These are phyloP conservation scores for Cucumis melo DNA, from an alignment of 306 rosid species.

Conservation along the genomic window DNA sequence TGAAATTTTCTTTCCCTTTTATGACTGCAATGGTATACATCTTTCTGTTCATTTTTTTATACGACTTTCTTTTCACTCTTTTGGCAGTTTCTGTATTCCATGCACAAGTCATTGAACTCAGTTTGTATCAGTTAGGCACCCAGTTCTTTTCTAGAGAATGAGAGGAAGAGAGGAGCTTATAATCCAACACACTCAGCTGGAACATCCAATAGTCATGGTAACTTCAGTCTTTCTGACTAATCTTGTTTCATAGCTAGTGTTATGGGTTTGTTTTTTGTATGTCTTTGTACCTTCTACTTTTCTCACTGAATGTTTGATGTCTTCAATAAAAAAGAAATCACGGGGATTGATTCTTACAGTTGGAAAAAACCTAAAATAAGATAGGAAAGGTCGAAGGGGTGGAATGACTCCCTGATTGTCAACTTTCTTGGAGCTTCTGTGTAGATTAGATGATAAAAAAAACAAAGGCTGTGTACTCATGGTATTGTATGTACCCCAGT, in stretches of 20 bases:
- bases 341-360: background rate
- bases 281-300: too few species aligned
- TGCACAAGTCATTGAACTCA: background rate
- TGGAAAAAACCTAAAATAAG: background rate
- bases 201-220: constrained; percentile 4
- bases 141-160: background rate
- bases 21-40: background rate
- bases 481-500: too few species aligned
- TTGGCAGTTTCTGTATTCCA: constrained; percentile 5
- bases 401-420: background rate
- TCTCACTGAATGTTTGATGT: too few species aligned
- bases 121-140: background rate
- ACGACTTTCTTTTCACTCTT: background rate
- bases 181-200: background rate
- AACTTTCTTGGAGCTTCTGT: background rate
- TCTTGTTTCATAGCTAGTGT: background rate
- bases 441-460: background rate
- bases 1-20: background rate
- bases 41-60: background rate
- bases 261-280: too few species aligned
- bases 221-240: background rate
- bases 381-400: background rate
- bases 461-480: too few species aligned
- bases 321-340: background rate
- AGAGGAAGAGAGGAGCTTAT: background rate